A percentile compares a stretch with the other conserved stretches of the same genome.
These are phyloP conservation scores for Irpex sp. DNA, from an alignment of 1,284 basidiomycete genomes.

Conservation along the genomic window DNA sequence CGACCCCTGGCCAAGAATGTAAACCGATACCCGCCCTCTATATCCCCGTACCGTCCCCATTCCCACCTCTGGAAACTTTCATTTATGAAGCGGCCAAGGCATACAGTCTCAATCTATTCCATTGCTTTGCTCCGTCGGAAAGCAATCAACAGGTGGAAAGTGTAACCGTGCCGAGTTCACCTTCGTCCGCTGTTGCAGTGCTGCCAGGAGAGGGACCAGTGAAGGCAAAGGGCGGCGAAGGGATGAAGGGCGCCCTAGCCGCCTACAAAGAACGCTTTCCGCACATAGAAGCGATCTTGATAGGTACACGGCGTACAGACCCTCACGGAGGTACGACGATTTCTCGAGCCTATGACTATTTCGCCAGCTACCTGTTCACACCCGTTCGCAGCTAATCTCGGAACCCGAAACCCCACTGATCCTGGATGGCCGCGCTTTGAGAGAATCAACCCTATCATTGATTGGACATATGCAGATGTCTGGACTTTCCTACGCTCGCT, in stretches of 20 bases:
- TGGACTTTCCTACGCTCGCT: slow-evolving; percentile 85
- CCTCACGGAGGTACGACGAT: slow-evolving; percentile 83
- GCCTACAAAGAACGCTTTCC: slow-evolving; percentile 69
- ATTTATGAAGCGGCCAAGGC: slow-evolving; percentile 58
- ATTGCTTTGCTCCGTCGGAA: slow-evolving; percentile 38
- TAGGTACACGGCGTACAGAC: slow-evolving; percentile 86
- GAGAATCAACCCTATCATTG: slow-evolving; percentile 92
- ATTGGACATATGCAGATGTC: slow-evolving; percentile 89
- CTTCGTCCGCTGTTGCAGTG: neutral
- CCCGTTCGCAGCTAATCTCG: slow-evolving; percentile 51
- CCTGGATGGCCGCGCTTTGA: slow-evolving; percentile 87
- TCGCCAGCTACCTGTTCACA: neutral
- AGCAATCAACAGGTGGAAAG: slow-evolving; percentile 39
- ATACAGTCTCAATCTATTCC: slow-evolving; percentile 83
- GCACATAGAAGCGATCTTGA: slow-evolving; percentile 75
- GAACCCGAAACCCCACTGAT: slow-evolving; percentile 78
- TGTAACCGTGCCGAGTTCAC: slow-evolving; percentile 33
- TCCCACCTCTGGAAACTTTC: slow-evolving; percentile 82
- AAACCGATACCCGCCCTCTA: slow-evolving; percentile 78
- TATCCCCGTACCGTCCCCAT: slow-evolving; percentile 89
- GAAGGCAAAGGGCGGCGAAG: slow-evolving; percentile 57
- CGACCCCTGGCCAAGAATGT: slow-evolving; percentile 27
- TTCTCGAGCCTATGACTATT: neutral
- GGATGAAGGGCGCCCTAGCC: slow-evolving; percentile 81
- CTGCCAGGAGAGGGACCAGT: slow-evolving; percentile 8